These are phyloP conservation scores for Cyclocybe cylindracea DNA, from an alignment of 768 basidiomycete genomes.

Conservation along the genomic window DNA sequence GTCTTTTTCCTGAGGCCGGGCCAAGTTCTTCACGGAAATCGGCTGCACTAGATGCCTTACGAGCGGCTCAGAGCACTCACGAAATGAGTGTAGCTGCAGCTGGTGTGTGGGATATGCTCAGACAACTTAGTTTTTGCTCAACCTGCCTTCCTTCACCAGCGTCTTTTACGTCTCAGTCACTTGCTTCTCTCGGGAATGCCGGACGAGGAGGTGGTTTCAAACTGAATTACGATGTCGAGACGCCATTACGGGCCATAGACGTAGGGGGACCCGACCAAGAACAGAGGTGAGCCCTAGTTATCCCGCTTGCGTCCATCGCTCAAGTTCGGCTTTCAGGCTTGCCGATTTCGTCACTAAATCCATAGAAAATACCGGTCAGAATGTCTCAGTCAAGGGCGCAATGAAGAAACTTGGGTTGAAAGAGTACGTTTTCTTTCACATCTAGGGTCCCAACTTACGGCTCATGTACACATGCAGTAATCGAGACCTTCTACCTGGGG, in stretches of 20 bases:
- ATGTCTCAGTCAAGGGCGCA: constrained; percentile 51
- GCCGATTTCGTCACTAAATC: constrained; percentile 62
- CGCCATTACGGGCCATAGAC: constrained; percentile 51
- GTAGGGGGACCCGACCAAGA: constrained; percentile 60
- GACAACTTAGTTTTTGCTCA: no score
- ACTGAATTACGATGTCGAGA: constrained; percentile 52
- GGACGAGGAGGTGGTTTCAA: constrained; percentile 34
- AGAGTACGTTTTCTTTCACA: constrained; percentile 36
- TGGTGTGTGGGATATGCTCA: no score
- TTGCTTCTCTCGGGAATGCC: background rate
- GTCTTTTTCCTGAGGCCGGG: constrained; percentile 5
- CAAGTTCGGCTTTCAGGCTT: constrained; percentile 36
- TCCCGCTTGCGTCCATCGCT: background rate
- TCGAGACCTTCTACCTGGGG: constrained; percentile 61
- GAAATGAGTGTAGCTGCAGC: background rate
- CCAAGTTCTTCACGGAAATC: constrained; percentile 7
- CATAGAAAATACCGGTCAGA: constrained; percentile 58
- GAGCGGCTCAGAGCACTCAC: constrained; percentile 10
- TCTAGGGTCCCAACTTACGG: background rate
- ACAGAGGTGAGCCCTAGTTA: constrained; percentile 34
- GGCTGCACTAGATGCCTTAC: constrained; percentile 9
- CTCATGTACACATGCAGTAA: constrained; percentile 29
- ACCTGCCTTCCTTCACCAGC: background rate
- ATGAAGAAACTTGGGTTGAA: constrained; percentile 52
- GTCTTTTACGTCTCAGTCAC: background rate